Evolutionary conservation across 768 basidiomycete genomes (phyloP), one percentile per base, ranked within the genome.

Genomic region (Phaeotremella skinneri): DNA sequence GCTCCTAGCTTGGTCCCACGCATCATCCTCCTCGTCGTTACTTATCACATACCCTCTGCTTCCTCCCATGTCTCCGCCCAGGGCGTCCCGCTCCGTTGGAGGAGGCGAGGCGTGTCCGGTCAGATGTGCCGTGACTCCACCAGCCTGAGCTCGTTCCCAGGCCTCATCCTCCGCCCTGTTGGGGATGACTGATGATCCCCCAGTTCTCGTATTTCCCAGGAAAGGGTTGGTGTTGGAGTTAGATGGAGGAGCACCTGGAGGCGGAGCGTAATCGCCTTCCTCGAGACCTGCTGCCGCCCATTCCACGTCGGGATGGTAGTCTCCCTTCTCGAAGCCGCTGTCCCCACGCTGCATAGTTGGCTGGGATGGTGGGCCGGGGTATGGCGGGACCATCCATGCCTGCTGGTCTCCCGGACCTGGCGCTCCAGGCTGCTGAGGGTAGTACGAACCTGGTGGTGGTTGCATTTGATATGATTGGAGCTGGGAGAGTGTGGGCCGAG

Each of bases 11-110:
- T 66, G 56, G 61, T 73, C 68, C 73, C 76, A 76, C 25, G 75
- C 75, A 54, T 70, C 75, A 39, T 77, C 76, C 58, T 77, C 76
- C 54, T 72, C 76, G 9, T 56, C 61, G 54, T 74, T 73, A 26
- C 52, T 45, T 13, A 67, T 56, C 7, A 60, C 58, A 39, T 56
- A 65, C 21, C 68, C 70, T 25, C 58, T 52, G 49, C 30, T 59
- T 62, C 17, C 66, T 64, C 31, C 42, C 26, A 13, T 43, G 39
- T 20, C 49, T 3, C 26, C 37, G 30, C 42, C 51, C 23, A 0
- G 61, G 50, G 16, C 20, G 21, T 23, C 30, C 29, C 16, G n/a
- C 21, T 17, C 20, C n/a, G 52, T 29, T 17, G 52, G 34, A 17
- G 31, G 52, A 20, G 20, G 20, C 6, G 52, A 17, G 9, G 56